phyloP scores from a whole-genome alignment of 1,284 basidiomycete species.

The Trametes hirsuta region DNA sequence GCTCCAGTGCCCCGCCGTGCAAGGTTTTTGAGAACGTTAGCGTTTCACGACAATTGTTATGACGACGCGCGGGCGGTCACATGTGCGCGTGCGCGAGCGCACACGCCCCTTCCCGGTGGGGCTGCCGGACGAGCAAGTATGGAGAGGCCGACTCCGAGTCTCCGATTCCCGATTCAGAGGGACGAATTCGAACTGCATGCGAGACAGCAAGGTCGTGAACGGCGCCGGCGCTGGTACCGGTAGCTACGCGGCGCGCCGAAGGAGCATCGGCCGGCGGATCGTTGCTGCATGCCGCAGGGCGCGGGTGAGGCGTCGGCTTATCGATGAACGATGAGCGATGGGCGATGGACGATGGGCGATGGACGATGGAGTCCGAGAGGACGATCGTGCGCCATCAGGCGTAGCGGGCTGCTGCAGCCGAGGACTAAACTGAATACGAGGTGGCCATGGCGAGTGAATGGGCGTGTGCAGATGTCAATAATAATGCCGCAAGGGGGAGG shows the following conservation, averaged over 20 bases:
- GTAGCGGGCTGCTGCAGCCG: too few species aligned
- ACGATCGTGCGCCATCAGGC: not conserved
- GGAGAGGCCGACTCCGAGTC: too few species aligned
- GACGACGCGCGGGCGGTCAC: not conserved
- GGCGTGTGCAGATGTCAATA: too few species aligned
- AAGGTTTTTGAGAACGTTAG: not conserved
- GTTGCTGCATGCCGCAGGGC: not conserved
- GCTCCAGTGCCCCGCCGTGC: not conserved
- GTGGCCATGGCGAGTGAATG: not conserved
- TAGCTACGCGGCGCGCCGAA: slow-evolving; percentile 1
- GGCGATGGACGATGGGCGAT: not conserved
- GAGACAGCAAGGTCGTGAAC: too few species aligned
- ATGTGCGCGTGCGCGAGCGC: not conserved
- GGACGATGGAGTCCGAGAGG: not conserved
- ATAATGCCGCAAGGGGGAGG: not conserved
- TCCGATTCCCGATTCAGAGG: too few species aligned
- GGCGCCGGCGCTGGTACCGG: too few species aligned
- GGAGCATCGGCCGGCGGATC: not conserved
- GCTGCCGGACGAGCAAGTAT: not conserved
- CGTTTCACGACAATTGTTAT: not conserved
- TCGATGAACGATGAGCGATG: slow-evolving; percentile 4
- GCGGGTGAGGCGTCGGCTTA: not conserved
- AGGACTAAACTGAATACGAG: not conserved
- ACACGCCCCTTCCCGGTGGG: too few species aligned
- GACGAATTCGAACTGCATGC: too few species aligned